Percentiles rank a stretch among this genome's conserved stretches.
Conservation (phyloP, 345 rosid species). For the Microthlaspi erraticum region DNA sequence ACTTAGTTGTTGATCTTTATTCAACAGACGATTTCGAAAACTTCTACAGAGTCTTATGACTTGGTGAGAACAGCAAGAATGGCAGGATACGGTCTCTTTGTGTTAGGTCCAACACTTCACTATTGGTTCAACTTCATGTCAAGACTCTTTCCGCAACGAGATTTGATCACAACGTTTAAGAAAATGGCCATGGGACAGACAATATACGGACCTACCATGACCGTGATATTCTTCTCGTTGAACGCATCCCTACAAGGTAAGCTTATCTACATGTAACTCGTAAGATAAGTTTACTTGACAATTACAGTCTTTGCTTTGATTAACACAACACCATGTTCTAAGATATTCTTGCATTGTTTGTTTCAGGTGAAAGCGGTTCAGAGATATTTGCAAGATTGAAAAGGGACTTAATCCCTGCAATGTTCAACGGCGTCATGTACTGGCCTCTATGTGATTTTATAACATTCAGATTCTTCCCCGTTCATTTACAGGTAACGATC, state of each 20-base stretch:
- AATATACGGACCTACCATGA: slow-evolving; percentile 77
- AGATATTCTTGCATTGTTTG: slow-evolving; percentile 18
- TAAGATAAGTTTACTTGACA: neutral
- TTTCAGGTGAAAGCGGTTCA: slow-evolving; percentile 62
- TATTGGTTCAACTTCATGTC: slow-evolving; percentile 84
- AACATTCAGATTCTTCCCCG: slow-evolving; percentile 74
- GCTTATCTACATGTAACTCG: neutral
- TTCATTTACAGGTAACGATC: slow-evolving; percentile 71
- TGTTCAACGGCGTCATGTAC: slow-evolving; percentile 72
- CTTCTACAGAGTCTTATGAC: slow-evolving; percentile 62
- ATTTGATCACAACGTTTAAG: slow-evolving; percentile 70
- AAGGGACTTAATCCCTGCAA: slow-evolving; percentile 72
- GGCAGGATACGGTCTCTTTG: slow-evolving; percentile 76
- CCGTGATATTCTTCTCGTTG: slow-evolving; percentile 67
- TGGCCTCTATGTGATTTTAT: slow-evolving; percentile 92
- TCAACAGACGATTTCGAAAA: slow-evolving; percentile 50
- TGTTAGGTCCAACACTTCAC: slow-evolving; percentile 80
- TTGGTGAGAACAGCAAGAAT: slow-evolving; percentile 68
- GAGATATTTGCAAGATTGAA: slow-evolving; percentile 71
- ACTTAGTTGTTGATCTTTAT: neutral
- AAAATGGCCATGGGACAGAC: slow-evolving; percentile 80
- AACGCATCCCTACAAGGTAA: slow-evolving; percentile 76
- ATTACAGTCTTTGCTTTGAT: neutral
- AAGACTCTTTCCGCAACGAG: slow-evolving; percentile 64
- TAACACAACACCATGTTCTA: neutral